Percentiles rank a stretch among this genome's conserved stretches.
phyloP scores from a whole-genome alignment of 2,329 filamentous ascomycete species.

The Colletotrichum eremochloae region DNA sequence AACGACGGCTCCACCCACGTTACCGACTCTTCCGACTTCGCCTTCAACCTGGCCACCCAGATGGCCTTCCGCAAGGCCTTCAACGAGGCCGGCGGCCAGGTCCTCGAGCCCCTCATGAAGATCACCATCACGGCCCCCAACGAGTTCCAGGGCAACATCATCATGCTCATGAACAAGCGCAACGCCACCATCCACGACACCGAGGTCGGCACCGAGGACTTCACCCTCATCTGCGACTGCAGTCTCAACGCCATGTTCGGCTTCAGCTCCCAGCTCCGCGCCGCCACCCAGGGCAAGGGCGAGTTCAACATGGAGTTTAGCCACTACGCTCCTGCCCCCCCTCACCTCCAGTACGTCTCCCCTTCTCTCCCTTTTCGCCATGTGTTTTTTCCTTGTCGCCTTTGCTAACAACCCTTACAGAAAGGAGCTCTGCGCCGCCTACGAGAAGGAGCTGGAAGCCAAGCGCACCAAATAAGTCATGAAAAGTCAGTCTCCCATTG shows the following conservation, averaged over 20 bases:
- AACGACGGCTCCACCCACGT: slow-evolving; percentile 98
- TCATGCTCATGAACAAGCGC: slow-evolving; percentile 96
- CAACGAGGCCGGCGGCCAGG: slow-evolving; percentile 80
- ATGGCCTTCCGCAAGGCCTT: slow-evolving; percentile 98
- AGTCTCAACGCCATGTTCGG: slow-evolving; percentile 98
- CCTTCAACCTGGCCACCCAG: slow-evolving; percentile 94
- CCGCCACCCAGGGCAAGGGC: slow-evolving; percentile 96
- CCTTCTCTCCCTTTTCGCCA: slow-evolving; percentile 28
- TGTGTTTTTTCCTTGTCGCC: neutral
- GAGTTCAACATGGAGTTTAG: slow-evolving; percentile 99
- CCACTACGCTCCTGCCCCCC: slow-evolving; percentile 89
- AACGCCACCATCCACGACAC: slow-evolving; percentile 96
- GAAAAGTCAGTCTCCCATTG: neutral
- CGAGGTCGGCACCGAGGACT: slow-evolving; percentile 93
- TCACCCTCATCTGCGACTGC: slow-evolving; percentile 92
- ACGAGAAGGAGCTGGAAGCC: slow-evolving; percentile 69
- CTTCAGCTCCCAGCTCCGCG: slow-evolving; percentile 90
- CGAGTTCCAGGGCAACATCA: slow-evolving; percentile 97
- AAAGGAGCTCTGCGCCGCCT: slow-evolving; percentile 71
- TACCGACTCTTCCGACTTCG: slow-evolving; percentile 96
- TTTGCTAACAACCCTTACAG: slow-evolving; percentile 53
- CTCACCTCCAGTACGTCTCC: slow-evolving; percentile 84
- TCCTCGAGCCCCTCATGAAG: slow-evolving; percentile 98
- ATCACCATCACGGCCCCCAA: slow-evolving; percentile 94
- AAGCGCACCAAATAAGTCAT: slow-evolving; percentile 65